Evolutionary conservation across 805 yeast genomes (phyloP), one percentile per base, ranked within the genome.

Genomic region (Candida ipomoeae): DNA sequence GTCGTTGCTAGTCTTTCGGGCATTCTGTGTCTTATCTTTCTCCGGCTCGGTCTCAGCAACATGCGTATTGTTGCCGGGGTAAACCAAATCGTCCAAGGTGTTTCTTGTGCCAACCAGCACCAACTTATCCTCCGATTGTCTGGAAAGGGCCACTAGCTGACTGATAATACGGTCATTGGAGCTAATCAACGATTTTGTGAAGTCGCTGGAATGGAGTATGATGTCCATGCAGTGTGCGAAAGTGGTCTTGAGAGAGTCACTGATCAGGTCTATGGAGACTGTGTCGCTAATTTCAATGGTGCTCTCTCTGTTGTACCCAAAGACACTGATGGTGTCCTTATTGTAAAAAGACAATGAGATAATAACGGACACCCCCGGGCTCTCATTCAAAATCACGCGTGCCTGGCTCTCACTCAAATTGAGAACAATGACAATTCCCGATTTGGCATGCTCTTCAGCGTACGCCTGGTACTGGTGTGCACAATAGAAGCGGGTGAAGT

Each of bases 401-500:
- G 55, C 52, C 11, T 61, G 58, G 10, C 74, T 70, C 6, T 79
- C 70, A 3, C 74, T 64, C 55, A 77, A 71, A 60, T 89, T 90
- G 55, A 91, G 71, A 53, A 87, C 81, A 15, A 91, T 62, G 0
- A 83, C 81, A 53, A 87, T 74, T 2, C 84, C 83, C 0, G 92
- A 81, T 56, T 81, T 81, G 21, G 80, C 67, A 5, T 65, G 71
- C 60, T 87, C 96, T 4, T 61, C 62, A 5, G 61, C 62, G 59
- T 85, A 87, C 1, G 76, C 69, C 0, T 67, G 58, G 2, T 68
- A 56, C 57, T 83, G 87, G 62, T 87, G 95, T 0, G 94, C 94
- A 3, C 90, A 81, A 11, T 82, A 82, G 62, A 79, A 87, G 0
- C 84, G 59, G 23, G 34, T 75, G 60, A 52, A 72, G 50, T 35